Percentiles rank a stretch among this genome's conserved stretches.
Evolutionary conservation across 2,329 filamentous ascomycete genomes (phyloP).

Genomic region (Xylaria sp.): DNA sequence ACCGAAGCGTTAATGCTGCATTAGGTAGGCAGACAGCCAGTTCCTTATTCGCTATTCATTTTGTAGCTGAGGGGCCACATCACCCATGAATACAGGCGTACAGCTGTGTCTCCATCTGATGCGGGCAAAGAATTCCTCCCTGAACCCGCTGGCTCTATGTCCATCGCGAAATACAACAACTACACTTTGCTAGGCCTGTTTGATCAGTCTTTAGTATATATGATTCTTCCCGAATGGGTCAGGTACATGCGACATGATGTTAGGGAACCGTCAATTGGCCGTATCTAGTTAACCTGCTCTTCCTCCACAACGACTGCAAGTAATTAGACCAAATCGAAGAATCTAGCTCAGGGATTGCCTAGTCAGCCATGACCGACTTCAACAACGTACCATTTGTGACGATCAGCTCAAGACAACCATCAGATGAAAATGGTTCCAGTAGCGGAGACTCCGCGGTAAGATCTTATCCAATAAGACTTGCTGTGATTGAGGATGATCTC

Average conservation of each 20-base stretch:
- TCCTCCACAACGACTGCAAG: slow-evolving; percentile 23
- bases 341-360: slow-evolving; percentile 1
- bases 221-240: slow-evolving; percentile 16
- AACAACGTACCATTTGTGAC: slow-evolving; percentile 62
- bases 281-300: slow-evolving; percentile 31
- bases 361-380: slow-evolving; percentile 54
- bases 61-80: slow-evolving; percentile 23
- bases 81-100: slow-evolving; percentile 10
- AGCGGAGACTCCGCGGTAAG: slow-evolving; percentile 62
- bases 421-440: slow-evolving; percentile 58
- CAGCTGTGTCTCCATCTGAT: slow-evolving; percentile 16
- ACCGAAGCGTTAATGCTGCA: slow-evolving; percentile 27
- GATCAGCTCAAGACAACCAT: slow-evolving; percentile 61
- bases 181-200: slow-evolving; percentile 23
- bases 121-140: slow-evolving; percentile 15
- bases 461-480: slow-evolving; percentile 44
- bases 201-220: slow-evolving; percentile 19
- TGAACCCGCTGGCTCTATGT: background rate
- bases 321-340: slow-evolving; percentile 9
- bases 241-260: slow-evolving; percentile 21
- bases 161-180: slow-evolving; percentile 9
- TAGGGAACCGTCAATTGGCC: slow-evolving; percentile 22
- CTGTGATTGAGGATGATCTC: slow-evolving; percentile 38
- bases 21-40: too few relatives aligned
- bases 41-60: slow-evolving; percentile 8